Evolutionary conservation across 1,139 yeast species (phyloP), one percentile per base, ranked within the genome.

Genomic region (Casaregolazyma suthepensis): DNA sequence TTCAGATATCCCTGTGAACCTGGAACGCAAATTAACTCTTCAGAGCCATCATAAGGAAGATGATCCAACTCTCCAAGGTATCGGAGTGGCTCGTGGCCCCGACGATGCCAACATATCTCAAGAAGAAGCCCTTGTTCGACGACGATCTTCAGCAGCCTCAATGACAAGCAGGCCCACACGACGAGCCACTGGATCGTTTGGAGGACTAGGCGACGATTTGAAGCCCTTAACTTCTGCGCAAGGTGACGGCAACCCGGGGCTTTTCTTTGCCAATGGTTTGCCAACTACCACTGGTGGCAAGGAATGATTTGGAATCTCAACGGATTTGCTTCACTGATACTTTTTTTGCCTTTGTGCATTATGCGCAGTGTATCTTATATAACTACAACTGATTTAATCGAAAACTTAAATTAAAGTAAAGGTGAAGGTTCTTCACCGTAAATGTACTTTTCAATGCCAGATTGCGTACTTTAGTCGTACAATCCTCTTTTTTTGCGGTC

Each of bases 21-120:
- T 67, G 5, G 75, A 71, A 61, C 70, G 75, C 19, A 61, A 67
- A n/a, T 60, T 71, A 47, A 69, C 74, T 9, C 22, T 46, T 5
- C 43, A 48, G 42, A 68, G 74, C 12, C 51, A 62, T 46, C 74
- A 71, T 59, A 67, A 69, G 60, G 60, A 61, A 17, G 73, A 70
- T 53, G 54, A 43, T 17, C 23, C 23, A 3, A 46, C 15, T 3
- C 48, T 50, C 20, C 60, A 53, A 18, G 59, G 62, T 2, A 61
- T 63, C 49, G 72, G 72, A n/a, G 68, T 66, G 6, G 72, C 73
- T 3, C 63, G 73, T n/a, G 61, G 63, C 15, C 69, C 66, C 43
- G 60, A 61, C 38, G 70, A 66, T 50, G 60, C 63, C 2, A 64
- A 58, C 12, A 64, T 57, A 26, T 56, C 60, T 26, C 56, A 54